Evolutionary conservation across 179 eudicot genomes (phyloP).

Genomic region (Spergularia azorica): DNA sequence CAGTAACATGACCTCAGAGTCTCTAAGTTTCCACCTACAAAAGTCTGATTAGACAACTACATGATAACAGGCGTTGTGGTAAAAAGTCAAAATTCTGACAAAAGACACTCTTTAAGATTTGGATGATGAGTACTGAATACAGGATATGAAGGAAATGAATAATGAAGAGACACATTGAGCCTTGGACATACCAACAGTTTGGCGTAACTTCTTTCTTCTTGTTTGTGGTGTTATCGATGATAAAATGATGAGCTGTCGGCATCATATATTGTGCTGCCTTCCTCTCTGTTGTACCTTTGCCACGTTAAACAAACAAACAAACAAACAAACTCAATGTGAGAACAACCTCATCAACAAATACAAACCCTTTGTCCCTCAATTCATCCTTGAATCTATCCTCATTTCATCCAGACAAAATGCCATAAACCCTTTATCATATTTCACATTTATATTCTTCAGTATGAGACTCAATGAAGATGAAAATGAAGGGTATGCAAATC

Average conservation of each 20-base stretch:
- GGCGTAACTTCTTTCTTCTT: constrained; percentile 86
- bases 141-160: neutral
- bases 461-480: too few species aligned
- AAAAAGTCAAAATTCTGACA: neutral
- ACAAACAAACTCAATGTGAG: constrained; percentile 23
- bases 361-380: neutral
- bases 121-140: neutral
- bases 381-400: neutral
- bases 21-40: neutral
- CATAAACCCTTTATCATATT: neutral
- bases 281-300: constrained; percentile 93
- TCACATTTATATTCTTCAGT: neutral
- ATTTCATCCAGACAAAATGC: neutral
- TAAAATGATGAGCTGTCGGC: constrained; percentile 73
- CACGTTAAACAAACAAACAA: too few species aligned
- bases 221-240: constrained; percentile 66
- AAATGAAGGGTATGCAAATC: too few species aligned
- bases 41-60: neutral
- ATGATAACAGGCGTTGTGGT: neutral
- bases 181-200: constrained; percentile 67
- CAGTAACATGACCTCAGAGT: too few species aligned
- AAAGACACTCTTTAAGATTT: neutral
- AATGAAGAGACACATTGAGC: neutral
- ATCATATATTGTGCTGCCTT: constrained; percentile 73
- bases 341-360: constrained; percentile 4